phyloP scores from a whole-genome alignment of 306 rosid genomes.

The cucumber (Cucumis sativus) region DNA sequence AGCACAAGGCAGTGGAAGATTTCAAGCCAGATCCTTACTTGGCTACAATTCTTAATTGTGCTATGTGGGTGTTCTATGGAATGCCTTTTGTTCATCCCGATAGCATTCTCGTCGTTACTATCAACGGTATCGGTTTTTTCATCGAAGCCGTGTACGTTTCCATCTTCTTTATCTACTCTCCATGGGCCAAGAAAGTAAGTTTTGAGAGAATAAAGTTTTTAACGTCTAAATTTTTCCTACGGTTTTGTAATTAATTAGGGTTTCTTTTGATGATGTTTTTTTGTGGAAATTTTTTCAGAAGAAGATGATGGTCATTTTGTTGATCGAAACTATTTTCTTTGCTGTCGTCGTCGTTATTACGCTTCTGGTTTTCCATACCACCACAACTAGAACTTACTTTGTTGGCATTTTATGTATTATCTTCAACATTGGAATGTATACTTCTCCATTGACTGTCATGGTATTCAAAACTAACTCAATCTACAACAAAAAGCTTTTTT shows the following conservation, averaged over 20 bases:
- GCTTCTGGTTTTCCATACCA: constrained; percentile 12
- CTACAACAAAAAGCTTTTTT: too few species aligned
- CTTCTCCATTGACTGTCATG: constrained; percentile 77
- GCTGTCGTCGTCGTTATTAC: constrained; percentile 10
- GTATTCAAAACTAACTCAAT: neutral
- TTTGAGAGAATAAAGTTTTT: too few species aligned
- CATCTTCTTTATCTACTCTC: constrained; percentile 33
- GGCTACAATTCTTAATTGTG: constrained; percentile 55
- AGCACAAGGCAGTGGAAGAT: constrained; percentile 42
- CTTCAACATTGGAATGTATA: constrained; percentile 65
- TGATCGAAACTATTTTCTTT: constrained; percentile 27
- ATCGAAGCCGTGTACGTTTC: constrained; percentile 25
- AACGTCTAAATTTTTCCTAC: neutral
- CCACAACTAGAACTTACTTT: constrained; percentile 18
- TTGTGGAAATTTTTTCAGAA: constrained; percentile 22
- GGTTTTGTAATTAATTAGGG: too few species aligned
- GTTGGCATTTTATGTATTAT: constrained; percentile 42
- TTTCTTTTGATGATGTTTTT: neutral
- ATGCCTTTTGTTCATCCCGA: constrained; percentile 37
- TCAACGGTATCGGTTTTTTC: constrained; percentile 43
- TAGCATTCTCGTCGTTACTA: constrained; percentile 55
- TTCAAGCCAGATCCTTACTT: constrained; percentile 79
- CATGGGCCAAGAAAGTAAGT: constrained; percentile 34
- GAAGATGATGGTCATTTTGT: constrained; percentile 23
- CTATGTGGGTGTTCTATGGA: constrained; percentile 63